These are phyloP conservation scores for Trametes maxima DNA, from an alignment of 768 basidiomycete species.

Conservation along the genomic window DNA sequence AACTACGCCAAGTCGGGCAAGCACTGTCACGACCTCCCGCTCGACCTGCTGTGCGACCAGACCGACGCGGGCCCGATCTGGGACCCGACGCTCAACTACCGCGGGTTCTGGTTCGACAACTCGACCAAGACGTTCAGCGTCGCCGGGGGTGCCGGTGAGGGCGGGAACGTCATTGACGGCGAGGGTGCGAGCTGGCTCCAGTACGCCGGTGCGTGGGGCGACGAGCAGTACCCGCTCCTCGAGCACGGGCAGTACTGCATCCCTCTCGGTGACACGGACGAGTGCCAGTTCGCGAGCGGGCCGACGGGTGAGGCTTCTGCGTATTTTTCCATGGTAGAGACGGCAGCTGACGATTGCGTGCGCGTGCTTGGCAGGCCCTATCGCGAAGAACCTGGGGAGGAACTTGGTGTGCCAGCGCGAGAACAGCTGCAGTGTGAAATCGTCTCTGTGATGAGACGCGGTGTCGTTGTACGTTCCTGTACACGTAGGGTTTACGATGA, in stretches of 20 bases:
- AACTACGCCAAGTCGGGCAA: conserved; percentile 32
- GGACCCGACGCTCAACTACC: conserved; percentile 34
- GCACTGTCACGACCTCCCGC: conserved; percentile 30
- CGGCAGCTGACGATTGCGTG: not conserved
- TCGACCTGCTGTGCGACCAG: conserved; percentile 27
- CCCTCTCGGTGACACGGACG: conserved; percentile 7
- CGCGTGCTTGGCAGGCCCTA: conserved; percentile 22
- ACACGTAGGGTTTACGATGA: not conserved
- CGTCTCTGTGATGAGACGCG: conserved; percentile 17
- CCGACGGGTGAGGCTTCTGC: conserved; percentile 29
- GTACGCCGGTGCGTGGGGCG: conserved; percentile 32
- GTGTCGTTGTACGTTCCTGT: not conserved
- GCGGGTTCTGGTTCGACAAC: conserved; percentile 32
- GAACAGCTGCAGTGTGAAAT: conserved; percentile 24
- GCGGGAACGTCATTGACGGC: conserved; percentile 15
- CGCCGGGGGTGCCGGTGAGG: conserved; percentile 23
- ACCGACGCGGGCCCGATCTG: conserved; percentile 32
- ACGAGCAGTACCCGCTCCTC: conserved; percentile 29
- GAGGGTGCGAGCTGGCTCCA: conserved; percentile 33
- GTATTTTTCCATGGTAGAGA: not conserved
- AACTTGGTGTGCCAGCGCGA: conserved; percentile 29
- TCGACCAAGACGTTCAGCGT: conserved; percentile 23
- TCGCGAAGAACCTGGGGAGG: conserved; percentile 31
- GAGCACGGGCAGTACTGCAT: conserved; percentile 32
- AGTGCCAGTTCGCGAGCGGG: conserved; percentile 29